Percentiles rank a stretch among this genome's conserved stretches.
These are phyloP conservation scores for Metroxylon sagu DNA, from an alignment of 176 grass and related monocot species.

Conservation along the genomic window DNA sequence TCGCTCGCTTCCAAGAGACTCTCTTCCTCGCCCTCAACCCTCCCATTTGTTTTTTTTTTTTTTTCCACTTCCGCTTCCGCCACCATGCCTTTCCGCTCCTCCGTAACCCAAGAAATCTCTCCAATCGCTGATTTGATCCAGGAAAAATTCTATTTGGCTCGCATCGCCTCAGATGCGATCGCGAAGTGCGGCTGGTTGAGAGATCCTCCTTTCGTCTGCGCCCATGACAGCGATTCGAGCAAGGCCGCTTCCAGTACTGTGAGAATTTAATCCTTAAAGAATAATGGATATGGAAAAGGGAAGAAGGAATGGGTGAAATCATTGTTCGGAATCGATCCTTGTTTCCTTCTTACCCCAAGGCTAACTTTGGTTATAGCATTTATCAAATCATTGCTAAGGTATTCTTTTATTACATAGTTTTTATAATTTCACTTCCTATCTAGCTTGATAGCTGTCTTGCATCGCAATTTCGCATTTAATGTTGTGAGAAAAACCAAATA, in stretches of 20 bases:
- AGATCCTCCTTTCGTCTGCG: slow-evolving; percentile 70
- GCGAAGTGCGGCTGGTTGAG: slow-evolving; percentile 71
- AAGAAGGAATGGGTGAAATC: too few relatives aligned
- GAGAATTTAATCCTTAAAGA: not conserved
- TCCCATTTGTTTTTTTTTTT: slow-evolving; percentile 67
- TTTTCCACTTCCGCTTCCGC: slow-evolving; percentile 62
- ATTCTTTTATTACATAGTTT: too few relatives aligned
- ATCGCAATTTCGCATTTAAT: too few relatives aligned
- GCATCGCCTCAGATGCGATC: slow-evolving; percentile 38
- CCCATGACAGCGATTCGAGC: slow-evolving; percentile 67
- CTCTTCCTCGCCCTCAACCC: slow-evolving; percentile 40
- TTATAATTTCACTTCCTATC: too few relatives aligned
- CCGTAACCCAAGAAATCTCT: not conserved
- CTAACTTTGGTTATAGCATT: too few relatives aligned
- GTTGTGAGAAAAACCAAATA: too few relatives aligned
- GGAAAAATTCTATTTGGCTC: not conserved
- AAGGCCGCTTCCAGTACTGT: slow-evolving; percentile 70
- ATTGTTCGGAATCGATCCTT: too few relatives aligned
- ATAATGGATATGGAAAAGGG: too few relatives aligned
- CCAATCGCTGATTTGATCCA: not conserved
- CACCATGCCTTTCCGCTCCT: slow-evolving; percentile 33
- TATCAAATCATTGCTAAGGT: too few relatives aligned
- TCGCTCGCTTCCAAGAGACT: too few relatives aligned
- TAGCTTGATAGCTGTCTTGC: too few relatives aligned
- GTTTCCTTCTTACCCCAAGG: too few relatives aligned